Conservation (phyloP, 78 protist genomes). For the Dictyostelium capitatum region DNA sequence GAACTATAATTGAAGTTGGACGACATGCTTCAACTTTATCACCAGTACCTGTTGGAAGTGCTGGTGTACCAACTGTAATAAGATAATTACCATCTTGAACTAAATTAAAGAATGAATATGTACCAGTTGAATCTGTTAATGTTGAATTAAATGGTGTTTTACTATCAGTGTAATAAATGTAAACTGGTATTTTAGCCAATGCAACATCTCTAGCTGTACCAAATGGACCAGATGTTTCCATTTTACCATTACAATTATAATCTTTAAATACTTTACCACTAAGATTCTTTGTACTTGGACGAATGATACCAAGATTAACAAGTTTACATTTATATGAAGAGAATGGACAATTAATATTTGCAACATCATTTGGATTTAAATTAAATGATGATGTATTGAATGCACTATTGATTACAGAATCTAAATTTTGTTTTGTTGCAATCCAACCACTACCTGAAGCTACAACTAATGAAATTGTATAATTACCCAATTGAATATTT, state of each 20-base stretch:
- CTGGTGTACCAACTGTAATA: conserved; percentile 40
- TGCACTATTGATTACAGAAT: background rate
- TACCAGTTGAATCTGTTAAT: conserved; percentile 6
- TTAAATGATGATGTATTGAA: background rate
- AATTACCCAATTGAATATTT: conserved; percentile 17
- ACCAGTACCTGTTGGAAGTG: background rate
- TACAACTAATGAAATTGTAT: background rate
- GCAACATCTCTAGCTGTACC: conserved; percentile 41
- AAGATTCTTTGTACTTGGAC: conserved; percentile 12
- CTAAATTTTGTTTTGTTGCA: conserved; percentile 18
- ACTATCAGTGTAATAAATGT: conserved; percentile 5
- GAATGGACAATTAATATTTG: conserved; percentile 17
- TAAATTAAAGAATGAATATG: conserved; percentile 14
- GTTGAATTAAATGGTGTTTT: conserved; percentile 31
- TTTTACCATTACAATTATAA: conserved; percentile 55
- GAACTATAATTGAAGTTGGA: background rate
- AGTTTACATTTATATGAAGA: conserved; percentile 9
- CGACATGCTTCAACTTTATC: conserved; percentile 42
- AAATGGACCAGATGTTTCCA: background rate
- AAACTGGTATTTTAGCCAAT: conserved; percentile 27
- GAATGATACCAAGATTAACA: conserved; percentile 35
- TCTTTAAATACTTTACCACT: conserved; percentile 49
- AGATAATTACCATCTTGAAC: conserved; percentile 34
- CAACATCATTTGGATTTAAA: background rate
- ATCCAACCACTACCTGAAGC: conserved; percentile 14